Evolutionary conservation across 495 filamentous ascomycete species (phyloP), one percentile per base, ranked within the genome.

Genomic region (Aspergillus campestris): DNA sequence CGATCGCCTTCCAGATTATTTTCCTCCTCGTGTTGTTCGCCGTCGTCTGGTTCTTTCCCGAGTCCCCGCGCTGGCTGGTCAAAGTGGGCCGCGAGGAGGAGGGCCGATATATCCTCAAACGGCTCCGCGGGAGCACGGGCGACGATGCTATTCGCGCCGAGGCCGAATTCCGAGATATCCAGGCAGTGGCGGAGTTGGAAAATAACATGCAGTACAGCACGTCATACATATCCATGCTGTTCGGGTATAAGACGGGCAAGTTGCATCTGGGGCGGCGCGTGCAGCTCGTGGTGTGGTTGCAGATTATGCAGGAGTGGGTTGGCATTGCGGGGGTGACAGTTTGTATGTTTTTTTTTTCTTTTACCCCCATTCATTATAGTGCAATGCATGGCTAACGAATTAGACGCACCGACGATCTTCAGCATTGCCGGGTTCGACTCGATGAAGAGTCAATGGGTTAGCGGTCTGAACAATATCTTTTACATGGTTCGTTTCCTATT

Each of bases 301-400:
- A 86, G 61, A 83, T 87, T 36, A 75, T 86, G 62, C 81, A 84
- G 51, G 81, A 84, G 55, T 86, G 81, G 81, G 73, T 82, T 50
- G 82, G 83, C 14, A 85, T 86, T 56, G 81, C 81, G 0, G 81
- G 81, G 40, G 75, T 86, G 13, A 86, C 83, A 2, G 75, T 86
- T 32, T 86, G 74, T 61, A 70, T 48, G 36, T 62, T 48, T 24
- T 4, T 24, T 24, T 24, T 24, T 24, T 24, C 18, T 24, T 24
- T 24, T 24, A 2, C 18, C 18, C 18, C 18, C 18, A 24, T 24
- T 24, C 1, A 24, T 24, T 24, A 24, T 24, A 24, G 18, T 24
- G 18, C 4, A 30, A n/a, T 47, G 15, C 15, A 10, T 11, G n/a
- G 15, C 12, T 43, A 12, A 48, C 44, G 4, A 49, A n/a, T n/a